A percentile compares a stretch with the other conserved stretches of the same genome.
Conservation (phyloP, 2,329 filamentous ascomycete species). For the Fusarium musae region DNA sequence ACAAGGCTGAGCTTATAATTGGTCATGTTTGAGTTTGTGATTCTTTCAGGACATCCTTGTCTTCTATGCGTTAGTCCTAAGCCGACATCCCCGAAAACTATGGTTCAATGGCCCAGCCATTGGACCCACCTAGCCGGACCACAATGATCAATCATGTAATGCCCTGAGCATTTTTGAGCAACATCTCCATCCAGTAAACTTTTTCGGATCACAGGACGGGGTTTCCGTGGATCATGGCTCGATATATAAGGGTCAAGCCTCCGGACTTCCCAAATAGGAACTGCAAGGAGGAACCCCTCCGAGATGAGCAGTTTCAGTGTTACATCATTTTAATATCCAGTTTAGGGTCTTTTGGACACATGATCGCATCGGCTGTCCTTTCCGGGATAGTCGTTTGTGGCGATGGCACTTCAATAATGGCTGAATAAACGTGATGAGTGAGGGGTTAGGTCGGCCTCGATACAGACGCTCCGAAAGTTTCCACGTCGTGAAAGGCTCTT, state of each 20-base stretch:
- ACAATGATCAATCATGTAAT: background rate
- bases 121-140: background rate
- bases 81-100: background rate
- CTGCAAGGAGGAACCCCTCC: conserved; percentile 27
- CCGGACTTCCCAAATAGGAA: conserved; percentile 25
- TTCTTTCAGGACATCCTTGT: background rate
- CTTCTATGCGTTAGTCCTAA: background rate
- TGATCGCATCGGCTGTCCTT: conserved; percentile 1
- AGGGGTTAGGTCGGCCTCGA: background rate
- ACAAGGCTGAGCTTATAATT: background rate
- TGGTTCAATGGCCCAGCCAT: background rate
- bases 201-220: conserved; percentile 13
- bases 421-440: background rate
- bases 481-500: background rate
- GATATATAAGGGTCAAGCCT: conserved; percentile 6
- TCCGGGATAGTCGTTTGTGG: conserved; percentile 1
- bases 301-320: conserved; percentile 23
- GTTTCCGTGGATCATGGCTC: conserved; percentile 12
- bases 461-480: conserved; percentile 18
- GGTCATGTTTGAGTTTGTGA: background rate
- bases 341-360: background rate
- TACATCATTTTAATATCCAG: conserved; percentile 6
- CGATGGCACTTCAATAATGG: background rate
- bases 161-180: background rate
- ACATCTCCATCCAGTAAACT: background rate